A percentile compares a stretch with the other conserved stretches of the same genome.
Conservation (phyloP, 257 asterid species). For the Solanum chilense region DNA sequence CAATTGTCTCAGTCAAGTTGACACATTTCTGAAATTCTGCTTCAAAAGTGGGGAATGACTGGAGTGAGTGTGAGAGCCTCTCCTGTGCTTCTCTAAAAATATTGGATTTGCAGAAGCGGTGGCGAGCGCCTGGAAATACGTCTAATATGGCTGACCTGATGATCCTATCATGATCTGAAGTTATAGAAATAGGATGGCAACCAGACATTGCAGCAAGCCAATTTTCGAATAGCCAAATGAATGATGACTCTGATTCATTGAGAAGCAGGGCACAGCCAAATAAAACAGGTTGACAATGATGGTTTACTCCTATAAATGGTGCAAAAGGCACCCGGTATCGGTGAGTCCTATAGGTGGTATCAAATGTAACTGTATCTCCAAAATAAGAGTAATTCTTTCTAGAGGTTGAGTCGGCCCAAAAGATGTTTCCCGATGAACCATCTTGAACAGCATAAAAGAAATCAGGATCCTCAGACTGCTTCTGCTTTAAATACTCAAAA, state of each 20-base stretch:
- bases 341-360: slow-evolving; percentile 86
- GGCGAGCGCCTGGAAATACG: slow-evolving; percentile 63
- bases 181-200: slow-evolving; percentile 62
- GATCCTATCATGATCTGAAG: slow-evolving; percentile 71
- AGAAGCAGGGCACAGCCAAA: slow-evolving; percentile 84
- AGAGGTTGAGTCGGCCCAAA: slow-evolving; percentile 86
- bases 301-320: slow-evolving; percentile 84
- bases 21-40: slow-evolving; percentile 74
- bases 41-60: slow-evolving; percentile 59
- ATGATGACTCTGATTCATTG: slow-evolving; percentile 76
- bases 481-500: slow-evolving; percentile 73
- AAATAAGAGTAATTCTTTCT: slow-evolving; percentile 50
- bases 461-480: slow-evolving; percentile 51
- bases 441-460: slow-evolving; percentile 80
- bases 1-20: slow-evolving; percentile 55
- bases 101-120: slow-evolving; percentile 91
- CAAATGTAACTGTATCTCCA: slow-evolving; percentile 89
- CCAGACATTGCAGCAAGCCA: slow-evolving; percentile 82
- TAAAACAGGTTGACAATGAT: slow-evolving; percentile 84
- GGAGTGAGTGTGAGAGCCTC: slow-evolving; percentile 61
- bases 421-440: slow-evolving; percentile 50
- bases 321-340: slow-evolving; percentile 84
- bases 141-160: slow-evolving; percentile 67
- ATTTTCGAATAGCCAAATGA: slow-evolving; percentile 74
- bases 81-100: slow-evolving; percentile 86